Conservation (phyloP, 2,329 filamentous ascomycete species). For the Ophiostoma piceae region DNA sequence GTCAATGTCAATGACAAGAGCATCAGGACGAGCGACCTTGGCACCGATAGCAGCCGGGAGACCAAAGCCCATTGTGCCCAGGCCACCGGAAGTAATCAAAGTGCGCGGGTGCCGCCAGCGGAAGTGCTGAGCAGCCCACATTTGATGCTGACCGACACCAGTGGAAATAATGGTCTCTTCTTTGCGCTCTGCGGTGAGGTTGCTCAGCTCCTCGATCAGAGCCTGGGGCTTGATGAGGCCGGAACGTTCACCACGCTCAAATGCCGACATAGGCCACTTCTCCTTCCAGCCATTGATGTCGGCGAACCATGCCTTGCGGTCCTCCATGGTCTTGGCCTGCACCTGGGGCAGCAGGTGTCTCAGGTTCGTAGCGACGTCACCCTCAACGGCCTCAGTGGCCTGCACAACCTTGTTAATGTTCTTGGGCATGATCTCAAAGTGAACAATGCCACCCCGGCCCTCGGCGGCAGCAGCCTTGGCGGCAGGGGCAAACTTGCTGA, state of each 20-base stretch:
- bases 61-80: conserved; percentile 94
- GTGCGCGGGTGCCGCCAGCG: conserved; percentile 85
- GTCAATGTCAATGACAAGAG: conserved; percentile 90
- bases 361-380: conserved; percentile 80
- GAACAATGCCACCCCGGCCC: conserved; percentile 86
- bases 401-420: conserved; percentile 99
- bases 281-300: conserved; percentile 89
- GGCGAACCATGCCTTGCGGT: conserved; percentile 78
- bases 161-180: conserved; percentile 83
- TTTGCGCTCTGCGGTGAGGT: conserved; percentile 74
- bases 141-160: conserved; percentile 96
- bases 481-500: conserved; percentile 81
- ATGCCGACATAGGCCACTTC: conserved; percentile 78
- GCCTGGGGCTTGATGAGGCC: conserved; percentile 92
- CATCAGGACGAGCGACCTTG: conserved; percentile 72
- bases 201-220: conserved; percentile 82
- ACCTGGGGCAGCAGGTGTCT: conserved; percentile 68
- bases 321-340: conserved; percentile 53
- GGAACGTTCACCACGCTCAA: conserved; percentile 68
- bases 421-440: conserved; percentile 99
- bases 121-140: conserved; percentile 98
- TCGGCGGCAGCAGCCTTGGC: conserved; percentile 81
- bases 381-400: conserved; percentile 90
- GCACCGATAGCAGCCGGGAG: conserved; percentile 92
- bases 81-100: conserved; percentile 93